Percentiles rank a stretch among this genome's conserved stretches.
phyloP scores from a whole-genome alignment of 192 early-diverging fungal species.

The Mortierella claussenii region DNA sequence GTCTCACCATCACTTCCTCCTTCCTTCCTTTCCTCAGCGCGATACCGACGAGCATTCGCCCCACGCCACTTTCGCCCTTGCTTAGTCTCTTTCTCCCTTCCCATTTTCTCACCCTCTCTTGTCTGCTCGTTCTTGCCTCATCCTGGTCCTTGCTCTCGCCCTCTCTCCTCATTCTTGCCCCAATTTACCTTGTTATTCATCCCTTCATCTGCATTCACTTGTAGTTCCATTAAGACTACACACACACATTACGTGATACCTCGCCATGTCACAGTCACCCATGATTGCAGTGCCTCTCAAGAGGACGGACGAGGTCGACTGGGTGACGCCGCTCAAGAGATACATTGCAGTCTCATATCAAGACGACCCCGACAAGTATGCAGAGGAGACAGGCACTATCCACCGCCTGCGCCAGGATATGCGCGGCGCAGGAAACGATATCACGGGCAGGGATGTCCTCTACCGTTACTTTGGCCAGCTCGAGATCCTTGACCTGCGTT shows the following conservation, averaged over 20 bases:
- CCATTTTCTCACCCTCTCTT: too few relatives aligned
- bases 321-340: constrained; percentile 81
- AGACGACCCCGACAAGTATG: constrained; percentile 94
- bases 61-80: neutral
- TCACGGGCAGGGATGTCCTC: constrained; percentile 92
- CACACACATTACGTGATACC: too few relatives aligned
- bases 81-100: neutral
- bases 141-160: neutral
- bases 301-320: constrained; percentile 92
- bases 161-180: too few relatives aligned
- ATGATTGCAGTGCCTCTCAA: constrained; percentile 79
- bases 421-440: constrained; percentile 93
- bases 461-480: constrained; percentile 98
- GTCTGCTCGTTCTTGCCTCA: neutral
- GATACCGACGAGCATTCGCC: neutral
- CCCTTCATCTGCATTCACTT: neutral
- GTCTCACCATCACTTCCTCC: neutral
- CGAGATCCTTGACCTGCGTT: constrained; percentile 92
- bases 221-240: too few relatives aligned
- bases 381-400: constrained; percentile 82
- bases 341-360: constrained; percentile 90
- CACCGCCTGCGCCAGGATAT: constrained; percentile 95
- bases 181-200: too few relatives aligned
- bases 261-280: constrained; percentile 61
- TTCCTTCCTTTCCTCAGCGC: neutral